Evolutionary conservation across 2,329 filamentous ascomycete genomes (phyloP), one percentile per base, ranked within the genome.

Genomic region (Calonectria fujianensis): DNA sequence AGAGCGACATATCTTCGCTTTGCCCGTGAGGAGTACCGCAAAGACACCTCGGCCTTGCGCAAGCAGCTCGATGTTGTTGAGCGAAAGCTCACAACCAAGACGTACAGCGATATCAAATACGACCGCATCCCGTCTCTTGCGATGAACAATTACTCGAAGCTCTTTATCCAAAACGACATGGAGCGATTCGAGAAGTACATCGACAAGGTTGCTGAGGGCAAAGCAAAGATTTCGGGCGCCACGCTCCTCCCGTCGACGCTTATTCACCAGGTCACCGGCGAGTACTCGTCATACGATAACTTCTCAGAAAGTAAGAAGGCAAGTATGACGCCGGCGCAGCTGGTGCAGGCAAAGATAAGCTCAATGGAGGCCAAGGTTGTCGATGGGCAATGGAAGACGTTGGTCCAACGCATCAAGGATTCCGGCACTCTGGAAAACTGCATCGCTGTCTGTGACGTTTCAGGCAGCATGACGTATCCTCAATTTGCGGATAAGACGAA

Each of bases 361-460:
- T 73, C 81, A 8, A 80, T 89, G 2, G 74, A 84, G 31, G 35
- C 66, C 35, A 86, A 87, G 69, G 84, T 88, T 3, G 45, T 86
- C 3, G 85, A 90, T 69, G 86, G 85, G 0, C 90, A 92, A 78
- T 92, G 91, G 91, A 89, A 89, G 11, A 84, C 88, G 0, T 84
- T 92, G 0, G 89, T 92, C n/a, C 85, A 90, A 80, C 87, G 90
- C 2, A 88, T 92, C 80, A 88, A 87, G 64, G 89, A 91, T 74
- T 89, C 87, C 3, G 91, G 91, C 3, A 87, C 84, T 0, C 83
- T 93, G 10, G 83, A 88, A 20, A 88, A 87, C 20, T 87, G 87
- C 72, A 90, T 92, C 41, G 90, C 90, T 1, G 86, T 92, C 13
- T 91, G 89, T 73, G 91, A 93, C 72, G 89, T 92, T 9, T 90